phyloP scores from a whole-genome alignment of 306 rosid species.

The Fagus crenata region DNA sequence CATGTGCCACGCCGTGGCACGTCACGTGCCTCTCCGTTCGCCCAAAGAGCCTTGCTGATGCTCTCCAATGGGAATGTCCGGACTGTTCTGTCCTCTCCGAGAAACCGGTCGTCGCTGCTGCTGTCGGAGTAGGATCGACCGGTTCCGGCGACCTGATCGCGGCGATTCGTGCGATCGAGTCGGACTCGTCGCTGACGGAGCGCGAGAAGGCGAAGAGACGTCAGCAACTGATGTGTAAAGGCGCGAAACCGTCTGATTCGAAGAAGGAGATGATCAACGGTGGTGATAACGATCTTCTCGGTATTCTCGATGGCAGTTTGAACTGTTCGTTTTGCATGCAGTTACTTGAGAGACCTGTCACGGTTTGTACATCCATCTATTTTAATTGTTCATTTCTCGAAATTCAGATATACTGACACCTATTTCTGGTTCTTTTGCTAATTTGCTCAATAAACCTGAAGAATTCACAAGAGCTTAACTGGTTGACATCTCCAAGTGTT shows the following conservation, averaged over 20 bases:
- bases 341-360: conserved; percentile 72
- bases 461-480: too few species aligned
- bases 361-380: conserved; percentile 40
- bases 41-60: conserved; percentile 34
- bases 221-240: conserved; percentile 54
- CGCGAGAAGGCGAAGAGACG: conserved; percentile 58
- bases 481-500: too few species aligned
- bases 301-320: conserved; percentile 39
- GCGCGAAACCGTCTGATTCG: not conserved
- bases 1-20: conserved; percentile 59
- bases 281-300: conserved; percentile 18
- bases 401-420: not conserved
- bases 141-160: conserved; percentile 33
- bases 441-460: too few species aligned
- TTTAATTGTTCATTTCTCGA: not conserved
- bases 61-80: conserved; percentile 52
- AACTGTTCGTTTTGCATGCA: conserved; percentile 69
- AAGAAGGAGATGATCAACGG: not conserved
- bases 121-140: not conserved
- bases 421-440: too few species aligned
- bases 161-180: conserved; percentile 49
- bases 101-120: not conserved
- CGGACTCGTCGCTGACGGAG: conserved; percentile 48
- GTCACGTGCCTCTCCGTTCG: conserved; percentile 35
- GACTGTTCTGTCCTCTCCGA: conserved; percentile 41